Conservation (phyloP, 257 asterid genomes). For the Parsonsia alboflavescens region DNA sequence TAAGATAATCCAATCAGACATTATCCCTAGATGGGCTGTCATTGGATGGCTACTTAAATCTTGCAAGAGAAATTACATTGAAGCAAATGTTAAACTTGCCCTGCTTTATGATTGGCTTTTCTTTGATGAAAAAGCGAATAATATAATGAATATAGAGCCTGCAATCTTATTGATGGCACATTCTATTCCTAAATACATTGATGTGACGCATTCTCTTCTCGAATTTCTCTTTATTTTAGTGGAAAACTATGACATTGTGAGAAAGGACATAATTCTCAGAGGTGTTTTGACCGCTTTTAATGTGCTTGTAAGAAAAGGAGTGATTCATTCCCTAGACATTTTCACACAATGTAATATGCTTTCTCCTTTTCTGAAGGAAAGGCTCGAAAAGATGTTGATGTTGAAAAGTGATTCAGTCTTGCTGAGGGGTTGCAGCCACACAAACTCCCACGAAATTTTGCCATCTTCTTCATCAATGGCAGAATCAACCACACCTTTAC, state of each 20-base stretch:
- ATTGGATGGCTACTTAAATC: conserved; percentile 67
- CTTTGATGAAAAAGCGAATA: conserved; percentile 61
- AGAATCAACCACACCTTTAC: background rate
- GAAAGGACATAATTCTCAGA: conserved; percentile 47
- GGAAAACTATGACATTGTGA: conserved; percentile 65
- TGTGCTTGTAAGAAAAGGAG: conserved; percentile 42
- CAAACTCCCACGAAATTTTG: background rate
- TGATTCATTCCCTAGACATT: conserved; percentile 55
- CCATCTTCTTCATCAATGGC: background rate
- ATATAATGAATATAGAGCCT: conserved; percentile 72
- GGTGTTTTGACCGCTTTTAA: conserved; percentile 56
- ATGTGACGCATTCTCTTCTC: conserved; percentile 63
- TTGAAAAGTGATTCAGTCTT: conserved; percentile 15
- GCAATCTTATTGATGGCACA: conserved; percentile 62
- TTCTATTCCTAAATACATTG: conserved; percentile 59
- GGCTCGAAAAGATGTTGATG: conserved; percentile 37
- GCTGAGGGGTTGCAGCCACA: conserved; percentile 13
- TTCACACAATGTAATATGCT: conserved; percentile 43
- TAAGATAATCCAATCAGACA: conserved; percentile 50
- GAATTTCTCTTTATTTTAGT: conserved; percentile 57
- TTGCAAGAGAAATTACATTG: conserved; percentile 43
- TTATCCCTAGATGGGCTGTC: conserved; percentile 76
- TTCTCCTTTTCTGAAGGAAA: conserved; percentile 57
- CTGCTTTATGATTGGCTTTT: conserved; percentile 81
- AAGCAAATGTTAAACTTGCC: conserved; percentile 69